Evolutionary conservation across 2,329 filamentous ascomycete species (phyloP), one percentile per base, ranked within the genome.

Genomic region (Ophiobolus disseminans): DNA sequence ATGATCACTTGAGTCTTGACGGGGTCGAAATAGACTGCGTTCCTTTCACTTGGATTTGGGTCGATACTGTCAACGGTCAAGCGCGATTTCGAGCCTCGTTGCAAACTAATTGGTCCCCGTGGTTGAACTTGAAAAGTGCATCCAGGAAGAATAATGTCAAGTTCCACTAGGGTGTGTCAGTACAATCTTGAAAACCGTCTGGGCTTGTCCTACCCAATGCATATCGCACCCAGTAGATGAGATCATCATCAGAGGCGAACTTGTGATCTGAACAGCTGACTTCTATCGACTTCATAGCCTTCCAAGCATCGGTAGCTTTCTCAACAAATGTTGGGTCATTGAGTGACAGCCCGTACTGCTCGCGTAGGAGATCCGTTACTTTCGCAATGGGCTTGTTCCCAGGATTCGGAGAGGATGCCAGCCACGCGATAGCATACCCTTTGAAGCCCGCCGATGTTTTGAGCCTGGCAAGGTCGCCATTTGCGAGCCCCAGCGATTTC

Each of bases 291-390:
- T 65, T 58, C 16, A 72, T 57, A 34, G 63, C 57, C 41, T 55
- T 66, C 62, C 61, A 65, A 4, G 55, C 45, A 39, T 66, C 58
- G 41, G 49, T 78, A 8, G 81, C 78, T 53, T 75, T 80, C 2
- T 80, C 76, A 19, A 92, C 81, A 6, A 80, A 79, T 38, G 95
- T 77, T 6, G 57, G 55, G 20, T 72, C 69, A 13, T 66, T 13
- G 3, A 94, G 77, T 52, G 87, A 87, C 60, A 96, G 82, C 1
- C 84, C 84, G 58, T 88, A 88, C 5, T 84, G 82, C 26, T 89
- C 86, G 54, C 89, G 87, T 44, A 95, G 84, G 5, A 84, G 79
- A 54, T 89, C 86, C 17, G 89, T 75, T 86, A 76, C 90, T 84
- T 78, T 92, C 19, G 68, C 71, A 37, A 74, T 68, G 3, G 64